Base-by-base conservation (phyloP, 176 grass and related monocot genomes). In the Cymbopogon citratus region DNA sequence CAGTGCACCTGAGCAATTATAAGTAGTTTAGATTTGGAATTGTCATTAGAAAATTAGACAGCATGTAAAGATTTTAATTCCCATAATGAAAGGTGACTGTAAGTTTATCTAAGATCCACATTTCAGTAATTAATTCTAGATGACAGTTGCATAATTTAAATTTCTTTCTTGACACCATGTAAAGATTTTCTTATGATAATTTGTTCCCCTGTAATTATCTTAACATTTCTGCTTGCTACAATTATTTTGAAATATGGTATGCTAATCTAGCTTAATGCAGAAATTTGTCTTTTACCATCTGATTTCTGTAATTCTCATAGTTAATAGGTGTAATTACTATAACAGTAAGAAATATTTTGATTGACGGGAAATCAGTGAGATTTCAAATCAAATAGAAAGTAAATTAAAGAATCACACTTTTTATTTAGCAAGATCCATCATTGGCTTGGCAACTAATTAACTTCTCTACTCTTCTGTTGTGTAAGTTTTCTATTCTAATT, bases 211-310 rank as follows among this genome's bases (percentile, higher is more conserved):
- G 15, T 23, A 80, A 44, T 51, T 24, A 5, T 80, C 44, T 36
- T 24, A 45, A 28, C 36, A 52, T 48, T 35, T 51, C 63, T 52
- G 44, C 26, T 83, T 83, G 3, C 18, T 5, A 70, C 43, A 71
- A 14, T 67, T 81, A 57, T 31, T 24, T 87, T 69, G 10, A 39
- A 56, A 44, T 81, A 34, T 23, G 7, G 51, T 71, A 67, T 73
- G 35, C 4, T 23, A 44, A 56, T 41, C 18, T 40, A 21, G 52
- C 51, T 8, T n/a, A 25, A n/a, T 18, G 29, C 16, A 51, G 44
- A 49, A 51, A 52, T 10, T 12, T 27, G 0, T 28, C 19, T 25
- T 51, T 24, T 67, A 51, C 49, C 27, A 31, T 45, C 38, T 64
- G 15, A 45, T 78, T 79, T 65, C 18, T 19, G 9, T 34, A 31